Evolutionary conservation across 371 early-diverging fungal species (phyloP).

Genomic region (Rozella allomycis): DNA sequence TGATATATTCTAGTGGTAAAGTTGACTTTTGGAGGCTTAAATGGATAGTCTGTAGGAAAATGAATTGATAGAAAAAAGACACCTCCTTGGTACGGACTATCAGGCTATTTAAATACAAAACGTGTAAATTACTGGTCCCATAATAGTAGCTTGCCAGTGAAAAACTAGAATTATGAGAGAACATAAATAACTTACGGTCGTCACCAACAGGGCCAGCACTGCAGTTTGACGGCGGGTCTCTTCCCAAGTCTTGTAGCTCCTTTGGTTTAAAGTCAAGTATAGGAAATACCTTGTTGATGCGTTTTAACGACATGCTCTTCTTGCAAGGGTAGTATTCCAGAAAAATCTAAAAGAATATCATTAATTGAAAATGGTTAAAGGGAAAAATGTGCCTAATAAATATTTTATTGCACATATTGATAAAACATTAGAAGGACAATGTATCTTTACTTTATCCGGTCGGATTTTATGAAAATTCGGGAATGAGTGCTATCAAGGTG

Average conservation of each 20-base stretch:
- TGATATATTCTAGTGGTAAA: slow-evolving; percentile 95
- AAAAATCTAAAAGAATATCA: too few relatives aligned
- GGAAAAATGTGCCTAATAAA: too few relatives aligned
- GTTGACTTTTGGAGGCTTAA: slow-evolving; percentile 96
- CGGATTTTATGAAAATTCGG: too few relatives aligned
- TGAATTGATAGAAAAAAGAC: slow-evolving; percentile 94
- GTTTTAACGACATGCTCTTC: slow-evolving; percentile 84
- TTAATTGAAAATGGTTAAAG: too few relatives aligned
- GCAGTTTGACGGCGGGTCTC: slow-evolving; percentile 86
- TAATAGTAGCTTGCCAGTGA: slow-evolving; percentile 90
- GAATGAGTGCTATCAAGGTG: too few relatives aligned
- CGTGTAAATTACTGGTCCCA: slow-evolving; percentile 68
- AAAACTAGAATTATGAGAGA: slow-evolving; percentile 1
- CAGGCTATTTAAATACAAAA: slow-evolving; percentile 6
- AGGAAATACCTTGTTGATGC: slow-evolving; percentile 64
- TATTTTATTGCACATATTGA: too few relatives aligned
- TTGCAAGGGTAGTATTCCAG: too few relatives aligned
- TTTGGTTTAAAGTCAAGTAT: slow-evolving; percentile 11
- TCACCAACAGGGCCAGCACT: slow-evolving; percentile 79
- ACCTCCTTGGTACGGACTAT: slow-evolving; percentile 45
- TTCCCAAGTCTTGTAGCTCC: slow-evolving; percentile 84
- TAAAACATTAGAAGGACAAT: too few relatives aligned
- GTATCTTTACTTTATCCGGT: too few relatives aligned
- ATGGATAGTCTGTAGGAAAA: slow-evolving; percentile 97
- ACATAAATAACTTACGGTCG: slow-evolving; percentile 23